These are phyloP conservation scores for Diaporthe nobilis DNA, from an alignment of 2,329 filamentous ascomycete genomes.

Conservation along the genomic window DNA sequence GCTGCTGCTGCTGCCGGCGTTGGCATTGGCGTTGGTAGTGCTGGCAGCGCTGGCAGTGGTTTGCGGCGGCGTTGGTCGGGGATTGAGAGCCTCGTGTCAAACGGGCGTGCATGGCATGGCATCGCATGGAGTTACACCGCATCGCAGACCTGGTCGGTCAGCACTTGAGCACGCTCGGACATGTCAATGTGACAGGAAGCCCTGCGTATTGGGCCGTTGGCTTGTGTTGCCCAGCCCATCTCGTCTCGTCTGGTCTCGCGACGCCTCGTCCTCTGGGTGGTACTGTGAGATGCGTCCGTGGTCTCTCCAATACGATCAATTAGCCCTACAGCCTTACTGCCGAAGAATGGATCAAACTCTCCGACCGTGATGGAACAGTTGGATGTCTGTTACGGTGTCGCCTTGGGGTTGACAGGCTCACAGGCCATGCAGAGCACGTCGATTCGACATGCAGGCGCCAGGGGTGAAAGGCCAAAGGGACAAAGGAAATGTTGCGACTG, in stretches of 20 bases:
- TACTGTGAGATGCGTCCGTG: background rate
- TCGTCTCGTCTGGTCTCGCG: constrained; percentile 13
- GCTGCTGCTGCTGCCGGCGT: background rate
- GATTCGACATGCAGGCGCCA: constrained; percentile 12
- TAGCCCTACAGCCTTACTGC: constrained; percentile 26
- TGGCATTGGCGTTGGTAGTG: background rate
- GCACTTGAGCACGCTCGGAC: constrained; percentile 29
- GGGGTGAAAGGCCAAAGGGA: background rate
- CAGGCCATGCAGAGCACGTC: constrained; percentile 10
- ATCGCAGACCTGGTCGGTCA: background rate
- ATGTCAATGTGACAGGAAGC: constrained; percentile 14
- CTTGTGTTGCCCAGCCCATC: background rate
- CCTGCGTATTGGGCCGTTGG: background rate
- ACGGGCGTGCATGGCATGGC: constrained; percentile 1
- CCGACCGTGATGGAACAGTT: constrained; percentile 23
- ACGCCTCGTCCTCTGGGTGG: background rate
- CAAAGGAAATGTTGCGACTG: constrained; percentile 29
- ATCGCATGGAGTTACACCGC: constrained; percentile 5
- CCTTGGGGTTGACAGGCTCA: background rate
- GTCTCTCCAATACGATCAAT: background rate
- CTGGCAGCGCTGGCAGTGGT: constrained; percentile 1
- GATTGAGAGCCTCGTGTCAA: background rate
- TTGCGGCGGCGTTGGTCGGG: background rate
- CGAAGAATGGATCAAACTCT: background rate
- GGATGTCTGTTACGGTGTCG: background rate